These are phyloP conservation scores for Stereum hirsutum DNA, from an alignment of 1,284 basidiomycete species.

Conservation along the genomic window DNA sequence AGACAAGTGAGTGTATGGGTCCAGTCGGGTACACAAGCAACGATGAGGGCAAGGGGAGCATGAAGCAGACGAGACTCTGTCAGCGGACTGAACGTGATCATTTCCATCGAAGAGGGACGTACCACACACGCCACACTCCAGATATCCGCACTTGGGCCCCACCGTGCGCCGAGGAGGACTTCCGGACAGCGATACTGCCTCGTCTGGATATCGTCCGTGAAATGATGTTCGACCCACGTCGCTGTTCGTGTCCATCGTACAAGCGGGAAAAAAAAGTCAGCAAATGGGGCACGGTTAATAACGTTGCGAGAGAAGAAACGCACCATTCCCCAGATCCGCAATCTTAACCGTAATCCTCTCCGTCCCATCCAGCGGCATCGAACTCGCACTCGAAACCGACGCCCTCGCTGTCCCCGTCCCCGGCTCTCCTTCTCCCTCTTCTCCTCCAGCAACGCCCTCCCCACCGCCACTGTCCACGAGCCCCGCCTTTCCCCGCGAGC, in stretches of 20 bases:
- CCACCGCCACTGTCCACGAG: conserved; percentile 25
- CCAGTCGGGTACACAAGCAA: too few species aligned
- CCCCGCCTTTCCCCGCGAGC: too few species aligned
- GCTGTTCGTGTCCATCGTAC: too few species aligned
- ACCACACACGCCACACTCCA: conserved; percentile 96
- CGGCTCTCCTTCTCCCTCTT: too few species aligned
- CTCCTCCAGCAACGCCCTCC: too few species aligned
- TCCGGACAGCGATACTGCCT: conserved; percentile 96
- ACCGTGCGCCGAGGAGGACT: conserved; percentile 90
- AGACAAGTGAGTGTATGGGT: too few species aligned
- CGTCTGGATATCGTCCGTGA: conserved; percentile 96
- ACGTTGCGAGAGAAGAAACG: conserved; percentile 16
- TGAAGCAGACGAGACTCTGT: too few species aligned
- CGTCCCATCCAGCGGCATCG: conserved; percentile 17
- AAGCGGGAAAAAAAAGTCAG: conserved; percentile 3
- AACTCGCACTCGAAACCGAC: conserved; percentile 12
- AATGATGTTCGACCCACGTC: conserved; percentile 87
- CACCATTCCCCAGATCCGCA: conserved; percentile 92
- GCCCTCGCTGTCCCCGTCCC: too few species aligned
- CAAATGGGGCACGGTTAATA: conserved; percentile 10
- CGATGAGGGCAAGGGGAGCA: too few species aligned
- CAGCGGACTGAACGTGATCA: too few species aligned
- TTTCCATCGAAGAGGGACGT: conserved; percentile 20
- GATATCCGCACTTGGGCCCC: conserved; percentile 92
- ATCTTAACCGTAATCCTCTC: conserved; percentile 98